Percentiles rank a stretch among this genome's conserved stretches.
Evolutionary conservation across 352 stramenopile genomes (phyloP).

Genomic region (Lagenidium giganteum): DNA sequence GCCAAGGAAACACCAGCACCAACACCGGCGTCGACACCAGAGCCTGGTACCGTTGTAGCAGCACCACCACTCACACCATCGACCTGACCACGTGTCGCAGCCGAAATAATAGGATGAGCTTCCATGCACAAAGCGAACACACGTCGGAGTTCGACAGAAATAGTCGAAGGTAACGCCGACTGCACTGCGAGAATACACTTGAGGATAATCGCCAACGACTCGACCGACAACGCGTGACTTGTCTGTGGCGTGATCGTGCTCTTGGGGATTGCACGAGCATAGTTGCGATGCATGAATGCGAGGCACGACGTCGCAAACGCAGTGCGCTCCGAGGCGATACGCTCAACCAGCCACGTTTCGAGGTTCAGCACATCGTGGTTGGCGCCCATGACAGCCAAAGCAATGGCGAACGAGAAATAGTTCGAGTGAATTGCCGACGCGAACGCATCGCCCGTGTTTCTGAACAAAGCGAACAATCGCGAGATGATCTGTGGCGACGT

Average conservation of each 20-base stretch:
- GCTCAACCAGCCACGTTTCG: conserved; percentile 80
- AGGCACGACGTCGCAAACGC: conserved; percentile 82
- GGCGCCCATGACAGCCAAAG: conserved; percentile 74
- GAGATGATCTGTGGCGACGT: conserved; percentile 78
- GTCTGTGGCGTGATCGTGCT: conserved; percentile 74
- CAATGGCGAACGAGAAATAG: conserved; percentile 85
- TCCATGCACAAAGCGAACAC: conserved; percentile 83
- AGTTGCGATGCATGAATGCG: conserved; percentile 84
- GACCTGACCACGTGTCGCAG: conserved; percentile 41
- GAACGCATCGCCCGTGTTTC: conserved; percentile 80
- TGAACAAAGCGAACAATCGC: conserved; percentile 77
- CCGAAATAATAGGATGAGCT: conserved; percentile 72
- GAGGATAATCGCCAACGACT: conserved; percentile 78
- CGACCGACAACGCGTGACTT: conserved; percentile 75
- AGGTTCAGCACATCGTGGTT: conserved; percentile 85
- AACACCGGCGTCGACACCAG: conserved; percentile 3
- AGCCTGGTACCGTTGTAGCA: neutral
- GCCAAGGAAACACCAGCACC: conserved; percentile 1
- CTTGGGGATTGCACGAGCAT: conserved; percentile 77
- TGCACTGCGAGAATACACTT: conserved; percentile 82
- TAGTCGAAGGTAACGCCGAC: conserved; percentile 52
- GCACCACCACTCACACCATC: conserved; percentile 20
- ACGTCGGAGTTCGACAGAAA: conserved; percentile 76
- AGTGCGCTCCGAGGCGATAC: conserved; percentile 68
- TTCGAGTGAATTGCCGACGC: conserved; percentile 82